These are phyloP conservation scores for Exserohilum turcica DNA, from an alignment of 2,329 filamentous ascomycete species.

Conservation along the genomic window DNA sequence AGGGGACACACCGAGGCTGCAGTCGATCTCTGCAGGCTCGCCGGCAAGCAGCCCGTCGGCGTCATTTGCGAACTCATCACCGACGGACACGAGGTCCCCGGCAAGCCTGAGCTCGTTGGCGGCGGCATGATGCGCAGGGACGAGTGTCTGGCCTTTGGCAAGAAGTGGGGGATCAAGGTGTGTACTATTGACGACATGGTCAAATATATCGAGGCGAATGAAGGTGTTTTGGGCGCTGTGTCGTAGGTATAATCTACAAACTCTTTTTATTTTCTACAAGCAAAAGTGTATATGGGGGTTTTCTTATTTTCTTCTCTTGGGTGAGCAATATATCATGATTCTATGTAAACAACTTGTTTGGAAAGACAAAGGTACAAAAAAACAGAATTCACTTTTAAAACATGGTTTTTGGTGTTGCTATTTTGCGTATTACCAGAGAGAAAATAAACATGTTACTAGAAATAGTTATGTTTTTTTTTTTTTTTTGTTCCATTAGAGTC, in stretches of 20 bases:
- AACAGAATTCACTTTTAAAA: no score
- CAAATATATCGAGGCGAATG: constrained; percentile 74
- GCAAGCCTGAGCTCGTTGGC: constrained; percentile 66
- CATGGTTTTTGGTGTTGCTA: no score
- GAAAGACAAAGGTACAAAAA: no score
- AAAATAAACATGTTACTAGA: no score
- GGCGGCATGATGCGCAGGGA: constrained; percentile 93
- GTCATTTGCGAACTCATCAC: constrained; percentile 93
- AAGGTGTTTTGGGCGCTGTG: constrained; percentile 53
- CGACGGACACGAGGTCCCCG: constrained; percentile 74
- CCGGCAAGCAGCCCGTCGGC: constrained; percentile 72
- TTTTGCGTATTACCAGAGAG: no score
- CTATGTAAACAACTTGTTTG: no score
- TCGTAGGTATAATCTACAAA: constrained; percentile 14
- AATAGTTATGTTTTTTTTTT: no score
- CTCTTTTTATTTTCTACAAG: no score
- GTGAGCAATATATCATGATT: no score
- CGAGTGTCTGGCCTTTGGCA: constrained; percentile 85
- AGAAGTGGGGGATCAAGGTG: constrained; percentile 85
- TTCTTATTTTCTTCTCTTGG: not conserved
- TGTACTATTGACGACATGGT: constrained; percentile 95
- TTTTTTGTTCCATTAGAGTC: no score
- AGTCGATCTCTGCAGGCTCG: constrained; percentile 84
- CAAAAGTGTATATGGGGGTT: no score
- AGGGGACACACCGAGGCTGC: constrained; percentile 92